phyloP scores from a whole-genome alignment of 2,329 filamentous ascomycete genomes.

The Phaeophleospora eucalypticola region DNA sequence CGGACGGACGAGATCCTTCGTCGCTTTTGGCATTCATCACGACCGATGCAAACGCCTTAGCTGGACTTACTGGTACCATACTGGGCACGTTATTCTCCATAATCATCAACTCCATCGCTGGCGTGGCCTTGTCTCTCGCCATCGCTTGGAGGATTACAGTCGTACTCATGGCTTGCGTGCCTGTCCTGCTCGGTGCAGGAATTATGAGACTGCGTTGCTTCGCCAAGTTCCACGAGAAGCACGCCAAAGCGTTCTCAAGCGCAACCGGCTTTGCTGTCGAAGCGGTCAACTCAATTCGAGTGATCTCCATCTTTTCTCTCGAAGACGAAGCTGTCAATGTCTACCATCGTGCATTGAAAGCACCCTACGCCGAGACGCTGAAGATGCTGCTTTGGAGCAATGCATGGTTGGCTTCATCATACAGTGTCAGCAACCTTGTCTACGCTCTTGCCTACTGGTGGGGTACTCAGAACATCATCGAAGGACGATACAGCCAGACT shows the following conservation, averaged over 20 bases:
- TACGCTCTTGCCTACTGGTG: conserved; percentile 79
- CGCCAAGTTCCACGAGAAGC: conserved; percentile 49
- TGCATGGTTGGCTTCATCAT: conserved; percentile 52
- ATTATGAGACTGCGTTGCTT: conserved; percentile 64
- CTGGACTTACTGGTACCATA: conserved; percentile 66
- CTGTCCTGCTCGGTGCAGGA: conserved; percentile 57
- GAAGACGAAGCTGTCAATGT: conserved; percentile 44
- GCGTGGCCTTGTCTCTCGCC: conserved; percentile 65
- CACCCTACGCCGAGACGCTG: conserved; percentile 19
- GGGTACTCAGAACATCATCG: conserved; percentile 66
- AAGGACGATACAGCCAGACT: conserved; percentile 62
- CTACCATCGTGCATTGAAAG: conserved; percentile 21
- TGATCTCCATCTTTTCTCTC: conserved; percentile 49
- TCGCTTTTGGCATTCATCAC: conserved; percentile 65
- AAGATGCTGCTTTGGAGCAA: conserved; percentile 20
- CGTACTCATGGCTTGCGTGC: conserved; percentile 65
- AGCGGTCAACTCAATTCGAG: conserved; percentile 43
- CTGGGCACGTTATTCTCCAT: conserved; percentile 67
- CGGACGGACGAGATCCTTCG: conserved; percentile 57
- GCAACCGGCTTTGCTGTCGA: conserved; percentile 51
- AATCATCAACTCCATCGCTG: conserved; percentile 62
- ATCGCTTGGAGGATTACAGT: conserved; percentile 73
- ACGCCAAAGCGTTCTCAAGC: conserved; percentile 49
- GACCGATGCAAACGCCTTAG: conserved; percentile 62
- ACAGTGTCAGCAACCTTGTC: conserved; percentile 61